Base-by-base conservation (phyloP, 2,329 filamentous ascomycete genomes). In the Colletotrichum sp. region DNA sequence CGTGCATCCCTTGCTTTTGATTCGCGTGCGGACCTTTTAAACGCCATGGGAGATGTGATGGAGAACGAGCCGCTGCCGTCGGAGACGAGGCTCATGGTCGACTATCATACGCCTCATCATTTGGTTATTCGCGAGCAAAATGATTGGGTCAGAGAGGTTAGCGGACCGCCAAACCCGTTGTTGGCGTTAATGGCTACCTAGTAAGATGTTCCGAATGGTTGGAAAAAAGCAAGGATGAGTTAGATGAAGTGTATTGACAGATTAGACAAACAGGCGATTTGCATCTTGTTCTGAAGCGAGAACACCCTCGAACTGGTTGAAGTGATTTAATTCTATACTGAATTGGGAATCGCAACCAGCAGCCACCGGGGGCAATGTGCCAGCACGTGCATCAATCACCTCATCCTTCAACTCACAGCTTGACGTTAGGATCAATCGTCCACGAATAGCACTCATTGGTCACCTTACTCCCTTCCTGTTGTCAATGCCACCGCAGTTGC, bases 391-490 rank as follows among this genome's bases (percentile, higher is more conserved):
- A 39, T 39, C 7, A 39, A 39, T 1, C 15, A 39, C 15, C 34
- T 39, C 34, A 16, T 39, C 34, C 34, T 16, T 39, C 34, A 0
- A 39, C 34, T 39, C 34, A 16, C 15, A 39, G 15, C 34, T 39
- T 39, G 15, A 0, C 34, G 34, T 77, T 26, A 6, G 76, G 76
- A 18, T 77, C 72, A 21, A 67, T 68, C 52, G 32, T 70, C 60
- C 71, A 77, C 39, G 16, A 71, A 18, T 77, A 77, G 69, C 75
- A 80, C 32, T 78, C 69, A 34, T 81, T 79, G 34, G 49, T 28
- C 24, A 82, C 77, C 18, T 16, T 62, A 5, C 81, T 24, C 80
- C 81, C 68, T 80, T 78, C 72, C 81, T 83, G 3, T 70, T 66
- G 5, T 80, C 75, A 7, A 76, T 76, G 1, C 75, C 78, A 1